Evolutionary conservation across 73 alveolate genomes (phyloP).

Genomic region (Halteria grandinella): DNA sequence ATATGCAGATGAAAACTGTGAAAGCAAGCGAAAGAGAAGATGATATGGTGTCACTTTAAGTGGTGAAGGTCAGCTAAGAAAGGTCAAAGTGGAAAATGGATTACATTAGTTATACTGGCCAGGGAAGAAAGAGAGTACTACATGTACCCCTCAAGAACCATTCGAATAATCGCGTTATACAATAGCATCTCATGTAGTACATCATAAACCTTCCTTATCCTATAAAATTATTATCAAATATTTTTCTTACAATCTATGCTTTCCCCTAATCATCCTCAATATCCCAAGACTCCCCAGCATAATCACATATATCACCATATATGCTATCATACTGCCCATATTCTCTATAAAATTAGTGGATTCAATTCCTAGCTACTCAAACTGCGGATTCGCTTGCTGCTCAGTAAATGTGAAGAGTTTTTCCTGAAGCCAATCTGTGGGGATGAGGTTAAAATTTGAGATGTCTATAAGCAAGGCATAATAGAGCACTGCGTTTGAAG

Average conservation of each 20-base stretch:
- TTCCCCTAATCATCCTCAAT: background rate
- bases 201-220: background rate
- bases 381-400: background rate
- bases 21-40: background rate
- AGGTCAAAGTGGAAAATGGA: background rate
- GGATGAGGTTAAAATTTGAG: slow-evolving; percentile 14
- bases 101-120: background rate
- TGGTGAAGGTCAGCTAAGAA: background rate
- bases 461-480: background rate
- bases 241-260: background rate
- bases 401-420: background rate
- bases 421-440: background rate
- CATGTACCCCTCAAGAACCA: slow-evolving; percentile 18
- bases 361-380: background rate
- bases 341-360: background rate
- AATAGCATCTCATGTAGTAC: background rate
- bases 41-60: background rate
- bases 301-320: slow-evolving; percentile 4
- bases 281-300: background rate
- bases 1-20: background rate
- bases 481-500: slow-evolving; percentile 14
- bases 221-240: background rate
- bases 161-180: slow-evolving; percentile 1
- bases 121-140: background rate
- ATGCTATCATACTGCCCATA: slow-evolving; percentile 25